Evolutionary conservation across 164 flowering plant species (phyloP), one percentile per base, ranked within the genome.

Genomic region (Vitis riparia): DNA sequence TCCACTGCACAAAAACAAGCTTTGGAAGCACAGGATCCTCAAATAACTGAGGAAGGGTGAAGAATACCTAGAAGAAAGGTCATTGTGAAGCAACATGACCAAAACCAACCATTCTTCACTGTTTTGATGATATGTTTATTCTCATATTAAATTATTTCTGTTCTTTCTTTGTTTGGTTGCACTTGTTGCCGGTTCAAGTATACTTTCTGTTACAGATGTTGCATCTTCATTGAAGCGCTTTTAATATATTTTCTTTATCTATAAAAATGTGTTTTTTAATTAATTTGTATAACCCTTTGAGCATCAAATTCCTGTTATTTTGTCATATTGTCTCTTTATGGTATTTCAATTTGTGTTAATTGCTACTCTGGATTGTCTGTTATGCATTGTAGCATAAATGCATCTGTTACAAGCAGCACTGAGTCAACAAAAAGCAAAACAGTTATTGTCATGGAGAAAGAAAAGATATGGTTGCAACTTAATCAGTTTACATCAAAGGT

Each of bases 391-490:
- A 93, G 97, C 71, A 78, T 95, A 74, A 80, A 77, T 76, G 98
- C 98, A 74, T 88, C 97, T 71, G 98, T 95, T 48, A 90, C 91
- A 44, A 93, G 97, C 78, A 91, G 92, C 83, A 87, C 97, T 1
- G 91, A 87, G 68, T 65, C 75, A 62, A 78, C 82, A 69, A 93
- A 90, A 78, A 93, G 93, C 76, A 91, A 90, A 82, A 93, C 99
- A 49, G 77, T 81, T 65, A 80, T 95, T 72, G 63, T 71, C 55
- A 86, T 93, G 90, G 97, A 91, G 70, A 93, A 93, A 71, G 93
- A 83, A 74, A 93, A 82, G 86, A 82, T 95, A 61, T 88, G 82
- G 78, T 74, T 95, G 23, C 70, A 73, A 32, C 86, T 88, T 57
- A 93, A 90, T 79, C 77, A 77, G 44, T 92, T 95, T 73, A 53